Evolutionary conservation across 352 stramenopile genomes (phyloP), one percentile per base, ranked within the genome.

Genomic region (Phytophthora cactorum): DNA sequence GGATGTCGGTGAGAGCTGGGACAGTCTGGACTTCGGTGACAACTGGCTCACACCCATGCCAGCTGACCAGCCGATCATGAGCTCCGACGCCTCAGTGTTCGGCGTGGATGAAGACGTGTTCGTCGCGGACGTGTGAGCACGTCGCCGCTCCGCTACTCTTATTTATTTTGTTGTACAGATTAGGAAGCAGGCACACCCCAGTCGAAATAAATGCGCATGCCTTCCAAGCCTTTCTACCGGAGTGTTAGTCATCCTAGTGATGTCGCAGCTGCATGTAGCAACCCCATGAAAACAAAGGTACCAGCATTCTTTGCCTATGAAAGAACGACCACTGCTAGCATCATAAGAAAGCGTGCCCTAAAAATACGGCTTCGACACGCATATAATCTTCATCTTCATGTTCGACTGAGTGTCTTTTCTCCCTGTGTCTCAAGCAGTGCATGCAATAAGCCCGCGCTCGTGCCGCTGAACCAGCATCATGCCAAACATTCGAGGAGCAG

Each of bases 401-500:
- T 22, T 22, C 22, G 22, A 22, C 22, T 22, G 22, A 22, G 22
- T 22, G 22, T 22, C 22, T 22, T 22, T 22, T 22, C 22, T 22
- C 22, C 22, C 22, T 22, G 22, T 22, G 22, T 22, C 22, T 22
- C 22, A 39, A 39, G 39, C 15, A 45, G 14, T 45, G 15, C 39
- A n/a, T 22, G 22, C 22, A 22, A 22, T 22, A 22, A 22, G 22
- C 22, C 22, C 22, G 22, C 22, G 22, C 25, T 51, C 2, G 31
- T 41, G 36, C 32, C 9, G 7, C 28, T 54, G 36, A 67, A 43
- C 28, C 34, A 54, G n/a, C 9, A 41, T 45, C 28, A 86, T 86
- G 81, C 64, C 71, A 31, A 64, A 73, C 31, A 75, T 89, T 66
- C 75, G 78, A 38, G 66, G 72, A 7, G 49, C 68, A 12, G 59